These are phyloP conservation scores for Fusarium nodosum DNA, from an alignment of 2,329 filamentous ascomycete genomes.

Conservation along the genomic window DNA sequence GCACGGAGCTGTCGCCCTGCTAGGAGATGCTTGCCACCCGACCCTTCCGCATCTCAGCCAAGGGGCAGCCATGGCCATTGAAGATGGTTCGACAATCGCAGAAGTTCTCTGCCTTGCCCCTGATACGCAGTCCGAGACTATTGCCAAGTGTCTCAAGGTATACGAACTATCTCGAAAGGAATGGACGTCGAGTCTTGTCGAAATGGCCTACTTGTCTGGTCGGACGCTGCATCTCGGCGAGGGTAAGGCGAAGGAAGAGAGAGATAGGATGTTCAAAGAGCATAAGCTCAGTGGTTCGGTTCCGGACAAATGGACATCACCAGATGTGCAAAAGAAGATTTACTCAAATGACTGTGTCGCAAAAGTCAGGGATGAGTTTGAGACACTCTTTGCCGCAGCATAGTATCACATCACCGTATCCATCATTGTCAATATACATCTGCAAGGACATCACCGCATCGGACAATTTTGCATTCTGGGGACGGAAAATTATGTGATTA, in stretches of 20 bases:
- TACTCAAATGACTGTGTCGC: constrained; percentile 73
- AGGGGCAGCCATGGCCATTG: constrained; percentile 76
- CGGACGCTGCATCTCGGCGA: constrained; percentile 70
- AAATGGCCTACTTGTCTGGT: constrained; percentile 53
- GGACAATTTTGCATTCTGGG: neutral
- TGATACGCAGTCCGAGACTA: constrained; percentile 40
- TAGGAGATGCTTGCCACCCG: constrained; percentile 76
- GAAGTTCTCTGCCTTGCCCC: constrained; percentile 45
- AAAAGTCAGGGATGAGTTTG: constrained; percentile 54
- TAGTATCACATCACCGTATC: constrained; percentile 24
- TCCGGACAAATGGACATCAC: constrained; percentile 79
- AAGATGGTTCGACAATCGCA: constrained; percentile 67
- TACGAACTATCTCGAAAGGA: constrained; percentile 49
- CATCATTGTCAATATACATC: constrained; percentile 3
- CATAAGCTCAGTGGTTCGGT: constrained; percentile 64
- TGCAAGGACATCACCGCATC: neutral
- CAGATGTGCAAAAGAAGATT: constrained; percentile 75
- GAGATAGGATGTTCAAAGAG: constrained; percentile 68
- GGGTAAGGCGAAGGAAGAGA: constrained; percentile 69
- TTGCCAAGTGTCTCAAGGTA: constrained; percentile 47
- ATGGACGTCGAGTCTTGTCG: constrained; percentile 47
- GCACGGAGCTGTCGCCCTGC: constrained; percentile 65
- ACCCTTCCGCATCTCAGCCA: constrained; percentile 77
- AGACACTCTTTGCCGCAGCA: constrained; percentile 38
- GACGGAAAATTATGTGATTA: constrained; percentile 42